Percentiles rank a stretch among this genome's conserved stretches.
Conservation (phyloP, 345 rosid genomes). For the Hibiscus trionum region DNA sequence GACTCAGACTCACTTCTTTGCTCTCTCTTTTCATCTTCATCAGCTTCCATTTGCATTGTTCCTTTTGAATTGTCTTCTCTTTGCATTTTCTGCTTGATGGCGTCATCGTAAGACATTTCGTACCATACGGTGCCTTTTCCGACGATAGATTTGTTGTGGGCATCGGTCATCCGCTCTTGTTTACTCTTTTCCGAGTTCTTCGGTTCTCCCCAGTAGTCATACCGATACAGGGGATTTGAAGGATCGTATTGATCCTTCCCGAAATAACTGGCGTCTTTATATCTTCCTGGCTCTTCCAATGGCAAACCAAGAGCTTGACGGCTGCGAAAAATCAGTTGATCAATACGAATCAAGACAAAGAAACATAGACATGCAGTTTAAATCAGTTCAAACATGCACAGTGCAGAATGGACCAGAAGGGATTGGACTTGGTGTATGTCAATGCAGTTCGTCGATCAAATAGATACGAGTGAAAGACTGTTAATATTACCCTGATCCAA, state of each 20-base stretch:
- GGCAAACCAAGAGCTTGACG: constrained; percentile 86
- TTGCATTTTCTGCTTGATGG: constrained; percentile 46
- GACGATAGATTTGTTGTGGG: constrained; percentile 76
- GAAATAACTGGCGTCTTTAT: constrained; percentile 65
- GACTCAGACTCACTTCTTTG: constrained; percentile 9
- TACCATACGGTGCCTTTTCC: constrained; percentile 81
- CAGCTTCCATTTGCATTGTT: constrained; percentile 17
- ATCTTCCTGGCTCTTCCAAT: constrained; percentile 89
- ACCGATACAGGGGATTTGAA: constrained; percentile 60
- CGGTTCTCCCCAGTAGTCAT: constrained; percentile 96
- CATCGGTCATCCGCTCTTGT: constrained; percentile 60
- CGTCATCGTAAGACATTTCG: constrained; percentile 75
- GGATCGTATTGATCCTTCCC: constrained; percentile 91
- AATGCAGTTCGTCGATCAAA: background rate
- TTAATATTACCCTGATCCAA: background rate
- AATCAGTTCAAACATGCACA: background rate
- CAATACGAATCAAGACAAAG: background rate
- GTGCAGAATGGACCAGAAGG: background rate
- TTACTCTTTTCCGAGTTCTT: constrained; percentile 81
- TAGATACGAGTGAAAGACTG: background rate
- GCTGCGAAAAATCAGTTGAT: constrained; percentile 29
- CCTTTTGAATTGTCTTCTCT: constrained; percentile 40
- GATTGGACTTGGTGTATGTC: background rate
- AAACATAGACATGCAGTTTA: background rate
- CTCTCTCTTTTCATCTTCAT: constrained; percentile 25